Percentiles rank a stretch among this genome's conserved stretches.
phyloP scores from a whole-genome alignment of 768 basidiomycete species.

The Boletus patriciae region DNA sequence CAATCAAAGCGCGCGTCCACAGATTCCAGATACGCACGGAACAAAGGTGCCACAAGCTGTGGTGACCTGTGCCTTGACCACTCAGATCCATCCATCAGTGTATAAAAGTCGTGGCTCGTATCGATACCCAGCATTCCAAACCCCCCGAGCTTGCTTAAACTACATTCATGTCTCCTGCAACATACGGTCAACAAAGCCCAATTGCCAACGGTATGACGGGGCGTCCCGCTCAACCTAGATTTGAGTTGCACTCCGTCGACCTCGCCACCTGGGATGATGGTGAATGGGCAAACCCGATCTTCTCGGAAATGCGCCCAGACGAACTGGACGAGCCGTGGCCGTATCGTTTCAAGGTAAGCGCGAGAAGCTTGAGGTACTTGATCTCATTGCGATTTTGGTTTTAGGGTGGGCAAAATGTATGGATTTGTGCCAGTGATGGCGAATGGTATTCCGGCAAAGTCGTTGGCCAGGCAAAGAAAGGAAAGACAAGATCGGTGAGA shows the following conservation, averaged over 20 bases:
- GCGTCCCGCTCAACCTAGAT: background rate
- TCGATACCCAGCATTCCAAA: background rate
- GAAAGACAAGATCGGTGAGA: slow-evolving; percentile 48
- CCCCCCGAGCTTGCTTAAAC: background rate
- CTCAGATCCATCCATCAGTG: background rate
- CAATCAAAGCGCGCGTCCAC: slow-evolving; percentile 11
- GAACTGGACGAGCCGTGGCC: slow-evolving; percentile 52
- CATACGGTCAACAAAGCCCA: slow-evolving; percentile 1
- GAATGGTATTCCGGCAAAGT: slow-evolving; percentile 55
- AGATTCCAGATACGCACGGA: slow-evolving; percentile 6
- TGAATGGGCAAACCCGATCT: slow-evolving; percentile 16
- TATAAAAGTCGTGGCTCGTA: slow-evolving; percentile 14
- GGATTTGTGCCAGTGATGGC: slow-evolving; percentile 51
- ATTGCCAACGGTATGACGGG: background rate
- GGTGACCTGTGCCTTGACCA: slow-evolving; percentile 14
- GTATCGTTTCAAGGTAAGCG: slow-evolving; percentile 48
- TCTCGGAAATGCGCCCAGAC: slow-evolving; percentile 32
- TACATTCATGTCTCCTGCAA: slow-evolving; percentile 5
- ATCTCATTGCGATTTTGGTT: background rate
- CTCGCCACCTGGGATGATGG: slow-evolving; percentile 30
- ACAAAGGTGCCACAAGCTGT: slow-evolving; percentile 23
- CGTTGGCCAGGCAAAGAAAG: slow-evolving; percentile 43
- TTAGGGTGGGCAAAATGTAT: slow-evolving; percentile 50
- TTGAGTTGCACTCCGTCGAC: slow-evolving; percentile 23
- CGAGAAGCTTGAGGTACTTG: background rate